Base-by-base conservation (phyloP, 2,329 filamentous ascomycete genomes). In the Scopulariopsis brevicaulis region DNA sequence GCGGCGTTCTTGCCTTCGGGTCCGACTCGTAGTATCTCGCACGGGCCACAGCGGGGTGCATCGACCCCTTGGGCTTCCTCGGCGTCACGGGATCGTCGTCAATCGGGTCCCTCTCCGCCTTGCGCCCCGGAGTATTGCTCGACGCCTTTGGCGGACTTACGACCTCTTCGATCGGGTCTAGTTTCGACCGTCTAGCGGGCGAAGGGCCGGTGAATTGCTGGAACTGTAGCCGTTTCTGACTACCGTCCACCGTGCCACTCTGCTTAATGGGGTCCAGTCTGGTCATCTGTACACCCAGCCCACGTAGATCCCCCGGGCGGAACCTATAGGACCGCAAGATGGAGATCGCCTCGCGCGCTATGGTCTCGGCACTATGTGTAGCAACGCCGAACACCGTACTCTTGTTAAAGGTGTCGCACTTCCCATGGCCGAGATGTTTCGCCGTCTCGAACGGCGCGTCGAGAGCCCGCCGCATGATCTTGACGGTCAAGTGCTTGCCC, bases 361-460 rank as follows among this genome's bases (percentile, higher is more conserved):
- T 79, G 1, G 82, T 70, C 32, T 87, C 82, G 32, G 82, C 79
- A 56, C 84, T 80, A 67, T 95, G 87, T 0, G 93, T 97, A 4
- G 92, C 85, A 18, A 96, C 83, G 1, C 93, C 92, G 60, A 99
- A 86, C 1, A 84, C 69, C 10, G 87, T 71, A 64, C 90, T 96
- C 70, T 95, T 97, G 74, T 90, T 97, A 75, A 92, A 95, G 0
- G 85, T 89, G 67, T 99, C 94, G 66, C 94, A 99, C 71, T 91
- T 93, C 1, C 94, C 94, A 70, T 97, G 94, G 0, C 94, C 94
- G 1, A 99, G 78, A 71, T 96, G 91, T 67, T 99, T 99, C 0
- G 87, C 84, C 1, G 94, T 90, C 68, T 97, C 92, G 18, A 96
- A 73, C 0, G 94, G 94, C 18, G 94, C 93, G 72, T 96, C 89